Evolutionary conservation across 1,139 yeast species (phyloP).

Genomic region (Meyerozyma smithsonii): DNA sequence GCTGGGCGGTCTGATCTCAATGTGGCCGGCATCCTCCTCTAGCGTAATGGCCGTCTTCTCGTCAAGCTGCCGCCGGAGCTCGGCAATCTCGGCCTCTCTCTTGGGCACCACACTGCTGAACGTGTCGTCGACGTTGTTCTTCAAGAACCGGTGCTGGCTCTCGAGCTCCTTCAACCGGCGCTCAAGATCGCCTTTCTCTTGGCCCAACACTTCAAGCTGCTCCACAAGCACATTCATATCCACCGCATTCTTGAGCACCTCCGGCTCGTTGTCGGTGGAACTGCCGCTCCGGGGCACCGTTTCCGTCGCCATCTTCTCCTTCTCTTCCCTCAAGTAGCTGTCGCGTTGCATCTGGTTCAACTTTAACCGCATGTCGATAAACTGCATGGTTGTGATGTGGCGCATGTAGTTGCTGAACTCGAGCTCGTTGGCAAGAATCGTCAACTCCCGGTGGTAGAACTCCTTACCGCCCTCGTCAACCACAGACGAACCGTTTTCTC

Average conservation of each 20-base stretch:
- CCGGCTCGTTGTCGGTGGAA: conserved; percentile 5
- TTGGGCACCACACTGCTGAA: not conserved
- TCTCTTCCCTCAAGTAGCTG: conserved; percentile 4
- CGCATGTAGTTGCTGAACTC: conserved; percentile 57
- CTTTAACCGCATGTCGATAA: conserved; percentile 30
- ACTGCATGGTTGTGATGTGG: conserved; percentile 45
- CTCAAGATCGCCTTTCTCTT: conserved; percentile 6
- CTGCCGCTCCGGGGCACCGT: too few species aligned
- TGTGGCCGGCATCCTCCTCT: too few species aligned
- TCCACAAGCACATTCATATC: conserved; percentile 11
- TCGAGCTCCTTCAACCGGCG: conserved; percentile 14
- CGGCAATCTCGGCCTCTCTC: conserved; percentile 5
- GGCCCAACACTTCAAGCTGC: conserved; percentile 8
- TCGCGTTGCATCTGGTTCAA: conserved; percentile 5
- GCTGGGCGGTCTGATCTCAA: not conserved
- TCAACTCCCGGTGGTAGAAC: conserved; percentile 54
- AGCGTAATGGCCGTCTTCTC: conserved; percentile 5
- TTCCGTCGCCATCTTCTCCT: conserved; percentile 1
- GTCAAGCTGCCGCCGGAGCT: conserved; percentile 13
- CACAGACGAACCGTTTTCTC: not conserved
- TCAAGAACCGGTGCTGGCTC: conserved; percentile 14
- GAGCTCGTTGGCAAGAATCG: conserved; percentile 56
- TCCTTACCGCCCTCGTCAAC: conserved; percentile 20
- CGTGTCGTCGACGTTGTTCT: not conserved
- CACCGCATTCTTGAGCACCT: conserved; percentile 1